Conservation (phyloP, 1,284 basidiomycete genomes). For the Cutaneotrichosporon sp. region DNA sequence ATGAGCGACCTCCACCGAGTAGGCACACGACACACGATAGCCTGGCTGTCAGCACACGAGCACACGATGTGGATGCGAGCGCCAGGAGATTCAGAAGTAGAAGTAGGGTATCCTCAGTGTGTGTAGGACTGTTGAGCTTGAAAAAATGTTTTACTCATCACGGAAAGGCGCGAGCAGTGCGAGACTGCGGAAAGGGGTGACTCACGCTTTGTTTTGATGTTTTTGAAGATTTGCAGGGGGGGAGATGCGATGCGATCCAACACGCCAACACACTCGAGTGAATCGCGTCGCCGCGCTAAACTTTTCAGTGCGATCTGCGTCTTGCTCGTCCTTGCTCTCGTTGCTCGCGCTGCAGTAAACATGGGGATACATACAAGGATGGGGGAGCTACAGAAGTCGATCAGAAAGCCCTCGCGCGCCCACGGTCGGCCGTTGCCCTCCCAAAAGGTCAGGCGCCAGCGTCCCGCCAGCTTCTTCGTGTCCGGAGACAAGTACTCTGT, state of each 20-base stretch:
- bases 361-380: not conserved
- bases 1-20: too few relatives aligned
- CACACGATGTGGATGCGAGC: not conserved
- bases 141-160: conserved; percentile 3
- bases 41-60: too few relatives aligned
- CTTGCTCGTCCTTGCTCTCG: not conserved
- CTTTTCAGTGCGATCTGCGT: not conserved
- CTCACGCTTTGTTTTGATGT: not conserved
- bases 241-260: not conserved
- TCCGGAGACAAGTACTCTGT: conserved; percentile 45
- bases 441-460: conserved; percentile 29
- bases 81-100: conserved; percentile 9
- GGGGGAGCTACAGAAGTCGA: conserved; percentile 33
- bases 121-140: conserved; percentile 10
- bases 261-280: too few relatives aligned
- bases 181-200: not conserved
- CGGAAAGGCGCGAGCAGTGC: not conserved
- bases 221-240: not conserved
- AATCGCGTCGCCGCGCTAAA: not conserved
- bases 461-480: conserved; percentile 52
- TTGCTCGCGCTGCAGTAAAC: not conserved
- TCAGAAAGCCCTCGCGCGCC: conserved; percentile 53
- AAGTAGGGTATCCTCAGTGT: conserved; percentile 8
- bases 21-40: too few relatives aligned
- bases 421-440: conserved; percentile 35